Conservation (phyloP, 2,329 filamentous ascomycete genomes). For the Aspergillus aculeatus region DNA sequence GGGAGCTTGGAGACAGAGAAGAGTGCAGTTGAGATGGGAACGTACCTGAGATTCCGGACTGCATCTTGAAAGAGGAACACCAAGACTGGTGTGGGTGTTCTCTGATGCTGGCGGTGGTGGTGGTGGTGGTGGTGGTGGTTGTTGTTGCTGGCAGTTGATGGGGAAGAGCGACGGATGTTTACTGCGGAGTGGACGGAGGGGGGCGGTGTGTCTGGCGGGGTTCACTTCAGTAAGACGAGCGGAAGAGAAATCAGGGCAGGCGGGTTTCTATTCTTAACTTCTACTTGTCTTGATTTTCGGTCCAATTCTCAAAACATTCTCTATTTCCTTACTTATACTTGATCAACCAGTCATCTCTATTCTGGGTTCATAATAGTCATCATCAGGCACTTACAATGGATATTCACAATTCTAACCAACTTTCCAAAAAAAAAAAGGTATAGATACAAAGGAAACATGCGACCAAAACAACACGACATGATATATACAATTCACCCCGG, state of each 20-base stretch:
- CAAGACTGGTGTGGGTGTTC: constrained; percentile 7
- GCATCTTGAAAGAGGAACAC: constrained; percentile 36
- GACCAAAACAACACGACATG: constrained; percentile 9
- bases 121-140: neutral
- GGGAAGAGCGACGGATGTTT: neutral
- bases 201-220: constrained; percentile 25
- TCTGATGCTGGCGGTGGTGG: constrained; percentile 8
- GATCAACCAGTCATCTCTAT: too few relatives aligned
- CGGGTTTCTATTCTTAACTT: neutral
- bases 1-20: neutral
- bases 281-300: neutral
- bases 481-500: constrained; percentile 22
- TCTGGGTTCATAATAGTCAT: too few relatives aligned
- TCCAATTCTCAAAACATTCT: too few relatives aligned
- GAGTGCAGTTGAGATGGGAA: constrained; percentile 6
- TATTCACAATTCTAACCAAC: neutral
- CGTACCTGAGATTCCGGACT: constrained; percentile 51
- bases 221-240: neutral
- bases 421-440: neutral
- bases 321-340: constrained; percentile 1
- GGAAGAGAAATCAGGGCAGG: neutral
- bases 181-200: constrained; percentile 4
- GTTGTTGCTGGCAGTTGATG: neutral
- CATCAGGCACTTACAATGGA: neutral
- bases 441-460: constrained; percentile 13